Base-by-base conservation (phyloP, 2,329 filamentous ascomycete species). In the Hirsutella minnesotensis region DNA sequence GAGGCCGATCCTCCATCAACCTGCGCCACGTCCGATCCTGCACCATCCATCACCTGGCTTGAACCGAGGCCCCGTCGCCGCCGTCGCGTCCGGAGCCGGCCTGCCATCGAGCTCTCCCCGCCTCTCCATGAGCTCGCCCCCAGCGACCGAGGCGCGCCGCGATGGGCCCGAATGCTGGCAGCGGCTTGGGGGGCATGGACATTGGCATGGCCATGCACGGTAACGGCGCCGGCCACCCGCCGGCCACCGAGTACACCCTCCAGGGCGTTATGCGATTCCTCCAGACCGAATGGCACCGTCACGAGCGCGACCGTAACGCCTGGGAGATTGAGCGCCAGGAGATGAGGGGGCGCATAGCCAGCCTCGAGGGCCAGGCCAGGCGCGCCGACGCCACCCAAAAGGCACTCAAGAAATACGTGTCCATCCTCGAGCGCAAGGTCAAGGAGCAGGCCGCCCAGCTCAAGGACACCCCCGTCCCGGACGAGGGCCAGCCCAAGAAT, bases 311-410 rank as follows among this genome's bases (percentile, higher is more conserved):
- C 60, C 81, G 92, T 55, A 98, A 98, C 66, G 83, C 88, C 31
- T 98, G 92, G 92, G 92, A 98, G 65, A 98, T 98, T 60, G 92
- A 98, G 66, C 83, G 88, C 59, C 92, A 94, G 56, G 92, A 98
- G 68, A 96, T 98, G 92, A 95, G 94, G 70, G 88, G 86, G 52
- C 82, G 94, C 57, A 95, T 98, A 67, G 90, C 90, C 41, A 84
- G 86, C 56, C 77, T 96, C 50, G 92, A 98, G 65, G 92, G 92
- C 43, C 86, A 94, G 52, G 78, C 83, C 27, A 76, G 89, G 50
- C 86, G 90, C 51, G 83, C 86, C 40, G 92, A 94, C 64, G 83
- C 86, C 47, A 79, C 89, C 45, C 89, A 94, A 55, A 88, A 89
- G 63, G 86, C 88, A 29, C 68, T 95, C 43, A 88, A 86, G 60